Conservation (phyloP, 768 basidiomycete species). For the Roridomyces roridus region DNA sequence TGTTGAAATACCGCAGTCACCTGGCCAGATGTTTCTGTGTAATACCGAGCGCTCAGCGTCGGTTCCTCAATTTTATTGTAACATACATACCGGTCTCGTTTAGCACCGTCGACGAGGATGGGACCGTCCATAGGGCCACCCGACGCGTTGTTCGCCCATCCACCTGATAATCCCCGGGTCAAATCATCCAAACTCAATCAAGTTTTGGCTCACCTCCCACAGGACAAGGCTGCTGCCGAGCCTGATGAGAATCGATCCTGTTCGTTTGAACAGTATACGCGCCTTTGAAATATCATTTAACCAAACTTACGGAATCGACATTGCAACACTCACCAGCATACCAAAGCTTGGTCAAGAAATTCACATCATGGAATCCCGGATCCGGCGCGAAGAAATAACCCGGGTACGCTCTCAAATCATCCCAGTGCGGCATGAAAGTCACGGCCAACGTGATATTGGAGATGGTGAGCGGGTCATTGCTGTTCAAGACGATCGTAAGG, state of each 20-base stretch:
- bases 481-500: constrained; percentile 46
- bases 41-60: no score
- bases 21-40: no score
- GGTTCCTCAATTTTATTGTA: not conserved
- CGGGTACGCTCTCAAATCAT: no score
- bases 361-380: no score
- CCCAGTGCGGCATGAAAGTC: no score
- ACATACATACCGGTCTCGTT: no score
- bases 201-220: constrained; percentile 2
- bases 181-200: no score
- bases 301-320: not conserved
- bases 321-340: constrained; percentile 45
- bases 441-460: constrained; percentile 49
- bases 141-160: constrained; percentile 54
- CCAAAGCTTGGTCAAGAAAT: constrained; percentile 58
- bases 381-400: no score
- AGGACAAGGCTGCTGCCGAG: no score
- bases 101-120: constrained; percentile 59
- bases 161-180: constrained; percentile 31
- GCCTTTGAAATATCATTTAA: not conserved
- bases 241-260: constrained; percentile 49
- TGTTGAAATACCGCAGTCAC: constrained; percentile 50
- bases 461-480: constrained; percentile 41
- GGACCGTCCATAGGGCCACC: constrained; percentile 53
- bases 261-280: constrained; percentile 62